Percentiles rank a stretch among this genome's conserved stretches.
These are phyloP conservation scores for Arabidopsis thaliana DNA, from an alignment of 345 rosid genomes.

Conservation along the genomic window TAIR10.1 NC_003075.7:11465501-11466000, in stretches of 20 bases:
- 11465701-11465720: slow-evolving; percentile 24
- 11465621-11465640: slow-evolving; percentile 10
- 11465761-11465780: slow-evolving; percentile 24
- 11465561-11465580: slow-evolving; percentile 39
- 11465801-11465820: slow-evolving; percentile 71
- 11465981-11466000: slow-evolving; percentile 32
- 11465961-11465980: slow-evolving; percentile 29
- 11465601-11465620: slow-evolving; percentile 22
- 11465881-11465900: slow-evolving; percentile 99
- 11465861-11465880: slow-evolving; percentile 89
- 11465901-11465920: slow-evolving; percentile 42
- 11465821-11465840: slow-evolving; percentile 93
- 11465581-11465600: slow-evolving; percentile 22
- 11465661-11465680: slow-evolving; percentile 21
- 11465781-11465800: slow-evolving; percentile 62
- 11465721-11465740: slow-evolving; percentile 10
- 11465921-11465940: slow-evolving; percentile 21
- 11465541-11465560: slow-evolving; percentile 92
- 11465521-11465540: slow-evolving; percentile 65
- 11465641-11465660: slow-evolving; percentile 18
- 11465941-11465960: slow-evolving; percentile 10
- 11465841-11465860: slow-evolving; percentile 95
- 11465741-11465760: slow-evolving; percentile 8
- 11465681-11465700: slow-evolving; percentile 13
- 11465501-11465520: slow-evolving; percentile 81